These are phyloP conservation scores for Jamesozyma rosinii DNA, from an alignment of 805 yeast species.

Conservation along the genomic window DNA sequence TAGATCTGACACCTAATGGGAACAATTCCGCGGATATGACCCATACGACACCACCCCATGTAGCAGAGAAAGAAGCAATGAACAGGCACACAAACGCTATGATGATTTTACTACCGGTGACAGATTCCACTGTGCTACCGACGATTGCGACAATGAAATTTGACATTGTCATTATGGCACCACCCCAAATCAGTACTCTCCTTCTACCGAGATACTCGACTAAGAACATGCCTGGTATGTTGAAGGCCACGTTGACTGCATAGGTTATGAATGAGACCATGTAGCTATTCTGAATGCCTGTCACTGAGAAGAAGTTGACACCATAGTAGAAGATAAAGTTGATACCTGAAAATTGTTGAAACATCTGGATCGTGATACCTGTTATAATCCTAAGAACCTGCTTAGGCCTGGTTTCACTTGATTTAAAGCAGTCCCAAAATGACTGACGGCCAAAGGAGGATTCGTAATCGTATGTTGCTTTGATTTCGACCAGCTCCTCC, in stretches of 20 bases:
- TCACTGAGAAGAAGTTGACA: conserved; percentile 61
- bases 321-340: conserved; percentile 88
- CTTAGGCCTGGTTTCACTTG: conserved; percentile 45
- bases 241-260: conserved; percentile 68
- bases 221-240: conserved; percentile 73
- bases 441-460: conserved; percentile 44
- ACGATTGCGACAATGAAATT: conserved; percentile 62
- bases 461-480: conserved; percentile 67
- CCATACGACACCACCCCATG: conserved; percentile 87
- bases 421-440: conserved; percentile 48
- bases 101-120: conserved; percentile 42
- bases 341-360: conserved; percentile 87
- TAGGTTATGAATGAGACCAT: conserved; percentile 68
- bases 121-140: conserved; percentile 40
- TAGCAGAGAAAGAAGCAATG: conserved; percentile 66
- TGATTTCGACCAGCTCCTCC: conserved; percentile 66
- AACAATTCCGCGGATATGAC: conserved; percentile 58
- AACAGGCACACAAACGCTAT: conserved; percentile 59
- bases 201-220: conserved; percentile 81
- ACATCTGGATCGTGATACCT: conserved; percentile 60
- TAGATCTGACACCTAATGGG: conserved; percentile 65
- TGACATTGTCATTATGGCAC: conserved; percentile 58
- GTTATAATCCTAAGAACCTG: conserved; percentile 52
- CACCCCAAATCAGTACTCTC: conserved; percentile 60
- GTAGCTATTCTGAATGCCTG: conserved; percentile 60